Evolutionary conservation across 2,329 filamentous ascomycete genomes (phyloP), one percentile per base, ranked within the genome.

Genomic region (Colletotrichum sp.): DNA sequence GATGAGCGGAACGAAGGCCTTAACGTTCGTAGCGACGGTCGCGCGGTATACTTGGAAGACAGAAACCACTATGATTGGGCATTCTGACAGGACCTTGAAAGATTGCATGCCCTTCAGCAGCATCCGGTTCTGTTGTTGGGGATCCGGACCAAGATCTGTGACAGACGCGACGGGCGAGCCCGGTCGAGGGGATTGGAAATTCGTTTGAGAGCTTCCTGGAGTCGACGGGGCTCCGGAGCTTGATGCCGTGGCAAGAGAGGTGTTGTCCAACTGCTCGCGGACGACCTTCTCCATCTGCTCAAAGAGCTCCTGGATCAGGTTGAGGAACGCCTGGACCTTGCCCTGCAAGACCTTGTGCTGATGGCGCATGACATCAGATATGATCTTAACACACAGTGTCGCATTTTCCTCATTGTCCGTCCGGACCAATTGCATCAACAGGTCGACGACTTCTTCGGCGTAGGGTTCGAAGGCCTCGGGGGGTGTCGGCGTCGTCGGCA

Each of bases 331-430:
- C 84, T 98, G 96, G 5, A 98, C 96, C 82, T 95, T 96, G 74
- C 91, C 90, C 56, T 86, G 85, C 9, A 98, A 92, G 30, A 93
- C 93, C 86, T 96, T 97, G 73, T 93, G 92, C 85, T 98, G 96
- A 82, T 98, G 95, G 65, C 97, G 93, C 90, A 98, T 95, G 78
- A 98, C 93, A 82, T 99, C 97, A 88, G 98, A 98, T 67, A 98
- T 95, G 16, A 96, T 98, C 88, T 99, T 99, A 86, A 99, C 95
- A 83, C 96, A 98, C 77, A 99, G 88, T n/a, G 97, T 95, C 3
- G 96, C 97, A 89, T 99, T 99, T 78, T 99, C 97, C 86, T 99
- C 97, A 80, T 99, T 99, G 85, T 99, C 97, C 56, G 92, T 94
- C 79, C 94, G 93, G 75, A 98, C 96, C 74, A 99, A 88, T 70